These are phyloP conservation scores for Aspergillus jensenii DNA, from an alignment of 2,329 filamentous ascomycete genomes.

Conservation along the genomic window DNA sequence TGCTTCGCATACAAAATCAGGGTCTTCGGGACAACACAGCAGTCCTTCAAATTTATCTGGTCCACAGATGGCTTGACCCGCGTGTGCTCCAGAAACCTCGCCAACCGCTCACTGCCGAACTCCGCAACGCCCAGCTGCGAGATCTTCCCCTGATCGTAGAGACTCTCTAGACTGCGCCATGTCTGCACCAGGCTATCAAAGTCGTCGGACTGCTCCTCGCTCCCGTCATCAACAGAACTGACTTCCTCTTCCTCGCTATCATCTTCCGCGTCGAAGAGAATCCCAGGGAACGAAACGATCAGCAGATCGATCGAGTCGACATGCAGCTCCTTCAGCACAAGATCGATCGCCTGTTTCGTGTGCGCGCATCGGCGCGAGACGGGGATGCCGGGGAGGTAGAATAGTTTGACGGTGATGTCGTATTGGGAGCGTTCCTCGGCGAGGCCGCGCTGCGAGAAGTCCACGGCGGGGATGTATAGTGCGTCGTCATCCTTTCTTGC, in stretches of 20 bases:
- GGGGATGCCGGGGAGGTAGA: constrained; percentile 76
- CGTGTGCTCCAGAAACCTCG: constrained; percentile 71
- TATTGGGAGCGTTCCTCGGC: constrained; percentile 81
- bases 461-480: constrained; percentile 75
- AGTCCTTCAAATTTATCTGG: constrained; percentile 95
- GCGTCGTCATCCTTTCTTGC: constrained; percentile 61
- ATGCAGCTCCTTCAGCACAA: constrained; percentile 78
- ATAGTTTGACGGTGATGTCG: constrained; percentile 93
- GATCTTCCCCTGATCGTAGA: constrained; percentile 71
- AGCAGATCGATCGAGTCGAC: constrained; percentile 78
- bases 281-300: constrained; percentile 88
- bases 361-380: constrained; percentile 66
- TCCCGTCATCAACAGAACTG: constrained; percentile 41
- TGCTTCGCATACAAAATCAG: constrained; percentile 81
- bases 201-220: constrained; percentile 47
- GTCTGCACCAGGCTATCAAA: constrained; percentile 67
- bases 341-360: constrained; percentile 72
- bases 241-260: constrained; percentile 71
- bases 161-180: constrained; percentile 66
- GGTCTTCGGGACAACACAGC: constrained; percentile 90
- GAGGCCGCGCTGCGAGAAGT: constrained; percentile 69
- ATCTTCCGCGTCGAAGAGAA: constrained; percentile 90
- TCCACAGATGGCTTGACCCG: constrained; percentile 76
- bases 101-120: constrained; percentile 81
- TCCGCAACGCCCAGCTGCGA: constrained; percentile 81